A percentile compares a stretch with the other conserved stretches of the same genome.
These are phyloP conservation scores for Fusarium pseudonygamai DNA, from an alignment of 2,329 filamentous ascomycete genomes.

Conservation along the genomic window DNA sequence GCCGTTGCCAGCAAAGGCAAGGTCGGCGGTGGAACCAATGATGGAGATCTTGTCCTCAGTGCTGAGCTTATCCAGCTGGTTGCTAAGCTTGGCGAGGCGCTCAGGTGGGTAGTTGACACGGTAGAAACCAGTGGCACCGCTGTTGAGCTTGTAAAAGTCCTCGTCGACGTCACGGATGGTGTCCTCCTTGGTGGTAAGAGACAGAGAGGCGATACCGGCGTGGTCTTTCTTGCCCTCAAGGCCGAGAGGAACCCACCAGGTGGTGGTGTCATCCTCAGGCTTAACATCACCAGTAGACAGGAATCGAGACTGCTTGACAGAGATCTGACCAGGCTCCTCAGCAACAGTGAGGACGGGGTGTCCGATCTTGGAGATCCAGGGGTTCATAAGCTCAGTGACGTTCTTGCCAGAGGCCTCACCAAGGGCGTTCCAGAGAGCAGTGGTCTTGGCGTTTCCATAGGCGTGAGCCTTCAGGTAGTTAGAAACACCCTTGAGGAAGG, in stretches of 20 bases:
- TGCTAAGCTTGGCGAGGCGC: constrained; percentile 81
- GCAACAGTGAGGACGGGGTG: constrained; percentile 89
- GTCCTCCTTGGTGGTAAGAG: constrained; percentile 79
- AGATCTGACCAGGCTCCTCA: constrained; percentile 84
- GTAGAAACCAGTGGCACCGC: constrained; percentile 87
- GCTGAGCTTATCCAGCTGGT: constrained; percentile 77
- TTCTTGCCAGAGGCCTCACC: constrained; percentile 89
- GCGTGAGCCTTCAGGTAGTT: constrained; percentile 89
- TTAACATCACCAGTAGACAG: constrained; percentile 91
- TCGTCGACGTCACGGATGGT: constrained; percentile 79
- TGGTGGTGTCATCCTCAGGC: constrained; percentile 88
- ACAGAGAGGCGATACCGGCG: constrained; percentile 68
- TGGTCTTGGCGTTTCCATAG: constrained; percentile 90
- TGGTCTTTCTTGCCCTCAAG: constrained; percentile 79
- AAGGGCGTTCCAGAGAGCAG: constrained; percentile 89
- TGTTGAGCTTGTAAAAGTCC: constrained; percentile 94
- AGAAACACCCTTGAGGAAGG: constrained; percentile 89
- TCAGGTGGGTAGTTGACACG: constrained; percentile 92
- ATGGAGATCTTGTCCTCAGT: constrained; percentile 93
- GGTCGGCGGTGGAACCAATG: constrained; percentile 86
- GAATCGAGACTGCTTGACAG: constrained; percentile 87
- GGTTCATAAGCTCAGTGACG: constrained; percentile 86
- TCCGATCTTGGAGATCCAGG: constrained; percentile 95
- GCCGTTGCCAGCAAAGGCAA: constrained; percentile 87
- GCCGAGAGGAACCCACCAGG: constrained; percentile 94